Evolutionary conservation across 257 asterid species (phyloP).

Genomic region (Ehretia macrophylla): DNA sequence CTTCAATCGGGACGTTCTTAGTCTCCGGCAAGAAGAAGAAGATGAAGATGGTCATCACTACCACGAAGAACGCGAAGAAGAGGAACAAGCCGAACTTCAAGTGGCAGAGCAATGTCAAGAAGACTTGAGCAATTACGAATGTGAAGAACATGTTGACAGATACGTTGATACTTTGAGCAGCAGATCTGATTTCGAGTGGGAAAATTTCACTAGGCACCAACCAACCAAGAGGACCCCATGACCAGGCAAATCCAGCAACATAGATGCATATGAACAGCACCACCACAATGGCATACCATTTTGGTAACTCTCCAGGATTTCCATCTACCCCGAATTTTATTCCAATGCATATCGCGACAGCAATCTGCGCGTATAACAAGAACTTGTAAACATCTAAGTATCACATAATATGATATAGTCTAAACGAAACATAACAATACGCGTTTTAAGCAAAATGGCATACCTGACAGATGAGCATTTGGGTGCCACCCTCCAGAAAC

Average conservation of each 20-base stretch:
- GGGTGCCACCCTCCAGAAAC: conserved; percentile 63
- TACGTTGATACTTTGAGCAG: conserved; percentile 72
- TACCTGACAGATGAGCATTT: conserved; percentile 73
- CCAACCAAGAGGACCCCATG: conserved; percentile 96
- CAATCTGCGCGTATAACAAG: too few species aligned
- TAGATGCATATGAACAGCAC: conserved; percentile 65
- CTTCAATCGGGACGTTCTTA: conserved; percentile 73
- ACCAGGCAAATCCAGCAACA: conserved; percentile 78
- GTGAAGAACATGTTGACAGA: conserved; percentile 80
- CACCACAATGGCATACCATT: conserved; percentile 66
- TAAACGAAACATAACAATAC: neutral
- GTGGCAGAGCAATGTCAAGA: conserved; percentile 68
- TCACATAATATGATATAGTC: neutral
- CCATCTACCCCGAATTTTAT: conserved; percentile 64
- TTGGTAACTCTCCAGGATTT: conserved; percentile 39
- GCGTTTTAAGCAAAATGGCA: neutral
- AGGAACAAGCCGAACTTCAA: conserved; percentile 73
- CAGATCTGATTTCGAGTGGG: conserved; percentile 76
- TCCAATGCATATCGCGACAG: conserved; percentile 49
- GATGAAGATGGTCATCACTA: conserved; percentile 51
- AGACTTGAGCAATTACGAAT: conserved; percentile 56
- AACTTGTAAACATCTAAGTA: neutral
- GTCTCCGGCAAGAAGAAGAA: conserved; percentile 80
- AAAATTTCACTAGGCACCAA: conserved; percentile 82
- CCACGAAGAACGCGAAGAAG: conserved; percentile 58